Evolutionary conservation across 2,329 filamentous ascomycete genomes (phyloP), one percentile per base, ranked within the genome.

Genomic region (Penicillium sp.): DNA sequence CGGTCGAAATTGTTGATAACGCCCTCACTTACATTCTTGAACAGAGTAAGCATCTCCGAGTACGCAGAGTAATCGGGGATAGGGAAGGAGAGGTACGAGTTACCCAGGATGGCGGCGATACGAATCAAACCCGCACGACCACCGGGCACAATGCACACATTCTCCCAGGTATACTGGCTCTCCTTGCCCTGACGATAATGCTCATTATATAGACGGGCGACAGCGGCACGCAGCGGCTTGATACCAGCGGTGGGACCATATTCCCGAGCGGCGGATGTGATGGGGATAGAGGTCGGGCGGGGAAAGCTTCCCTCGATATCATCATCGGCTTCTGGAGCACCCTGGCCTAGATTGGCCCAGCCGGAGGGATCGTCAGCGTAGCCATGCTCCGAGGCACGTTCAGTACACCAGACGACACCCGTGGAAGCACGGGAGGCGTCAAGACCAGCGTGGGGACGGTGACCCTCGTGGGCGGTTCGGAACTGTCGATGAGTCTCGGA

Each of bases 11-110:
- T n/a, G n/a, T n/a, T n/a, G n/a, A n/a, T n/a, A n/a, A n/a, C n/a
- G n/a, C n/a, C n/a, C n/a, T n/a, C 18, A 65, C 71, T 55, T 50
- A 76, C 74, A 75, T 96, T 96, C 77, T 90, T 92, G 83, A 97
- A 97, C 55, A 97, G 80, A 54, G 88, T 91, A 77, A 97, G 77
- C 92, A 97, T 97, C 80, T 97, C 92, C 70, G 95, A 96, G 81
- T 97, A 97, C 2, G 93, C 93, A 3, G 92, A 96, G 78, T 97
- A 97, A 74, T 97, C 90, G 42, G 91, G 91, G 70, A 96, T 90
- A 76, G 96, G 96, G 83, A 97, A 97, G 37, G 89, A 91, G 59
- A 97, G 81, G 70, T 96, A 96, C 51, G 92, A 88, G 73, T 96
- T 96, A 61, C 93, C 93, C 64, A 97, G 78, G 5, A 97, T 92